A percentile compares a stretch with the other conserved stretches of the same genome.
These are phyloP conservation scores for Apostasia shenzhenica DNA, from an alignment of 106 monocot species.

Conservation along the genomic window DNA sequence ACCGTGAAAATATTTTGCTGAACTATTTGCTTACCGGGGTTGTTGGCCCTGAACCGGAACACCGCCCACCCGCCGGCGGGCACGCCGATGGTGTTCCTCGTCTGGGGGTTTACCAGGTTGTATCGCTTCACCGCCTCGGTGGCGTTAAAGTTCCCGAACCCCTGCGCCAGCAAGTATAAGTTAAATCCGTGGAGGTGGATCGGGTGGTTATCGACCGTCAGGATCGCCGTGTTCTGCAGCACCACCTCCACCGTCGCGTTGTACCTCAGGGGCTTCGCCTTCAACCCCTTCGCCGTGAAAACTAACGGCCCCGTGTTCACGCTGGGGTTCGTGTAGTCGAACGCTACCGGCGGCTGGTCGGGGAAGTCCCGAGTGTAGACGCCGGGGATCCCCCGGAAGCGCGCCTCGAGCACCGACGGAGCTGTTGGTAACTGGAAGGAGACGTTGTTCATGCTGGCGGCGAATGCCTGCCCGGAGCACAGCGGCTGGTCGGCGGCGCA, in stretches of 20 bases:
- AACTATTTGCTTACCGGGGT: conserved; percentile 42
- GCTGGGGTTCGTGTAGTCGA: conserved; percentile 41
- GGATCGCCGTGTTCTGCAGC: conserved; percentile 64
- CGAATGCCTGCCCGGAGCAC: conserved; percentile 19
- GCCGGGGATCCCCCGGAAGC: conserved; percentile 9
- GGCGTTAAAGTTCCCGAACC: conserved; percentile 55
- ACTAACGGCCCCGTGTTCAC: conserved; percentile 4
- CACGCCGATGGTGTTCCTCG: conserved; percentile 64
- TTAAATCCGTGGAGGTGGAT: conserved; percentile 65
- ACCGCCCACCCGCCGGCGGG: conserved; percentile 75
- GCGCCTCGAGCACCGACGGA: conserved; percentile 59
- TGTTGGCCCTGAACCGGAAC: conserved; percentile 61
- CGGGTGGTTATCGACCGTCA: conserved; percentile 55
- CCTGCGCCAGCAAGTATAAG: conserved; percentile 65
- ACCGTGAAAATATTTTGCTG: background rate
- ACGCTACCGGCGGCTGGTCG: conserved; percentile 30
- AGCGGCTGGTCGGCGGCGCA: conserved; percentile 24
- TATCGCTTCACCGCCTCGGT: conserved; percentile 17
- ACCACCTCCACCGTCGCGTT: conserved; percentile 56
- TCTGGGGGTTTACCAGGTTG: conserved; percentile 55
- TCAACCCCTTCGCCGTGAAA: conserved; percentile 29
- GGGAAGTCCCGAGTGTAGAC: conserved; percentile 62
- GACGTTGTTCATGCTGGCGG: conserved; percentile 67
- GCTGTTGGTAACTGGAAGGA: conserved; percentile 48
- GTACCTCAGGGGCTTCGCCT: conserved; percentile 48